Conservation (phyloP, 768 basidiomycete genomes). For the Baorangia bicolor region DNA sequence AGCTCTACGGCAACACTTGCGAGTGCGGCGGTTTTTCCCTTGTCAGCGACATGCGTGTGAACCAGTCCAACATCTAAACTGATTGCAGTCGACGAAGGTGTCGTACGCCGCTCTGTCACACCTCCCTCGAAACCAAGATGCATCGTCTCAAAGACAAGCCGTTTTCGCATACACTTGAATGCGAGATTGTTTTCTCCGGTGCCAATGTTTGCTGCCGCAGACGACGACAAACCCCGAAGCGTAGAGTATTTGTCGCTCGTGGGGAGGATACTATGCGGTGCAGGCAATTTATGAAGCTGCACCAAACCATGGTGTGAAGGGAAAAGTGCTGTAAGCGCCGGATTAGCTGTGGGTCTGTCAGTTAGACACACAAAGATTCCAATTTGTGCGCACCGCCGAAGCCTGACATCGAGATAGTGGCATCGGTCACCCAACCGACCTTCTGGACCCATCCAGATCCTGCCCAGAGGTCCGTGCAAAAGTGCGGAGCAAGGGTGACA, state of each 20-base stretch:
- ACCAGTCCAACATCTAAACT: slow-evolving; percentile 16
- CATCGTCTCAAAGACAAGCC: slow-evolving; percentile 87
- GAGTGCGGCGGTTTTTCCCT: slow-evolving; percentile 17
- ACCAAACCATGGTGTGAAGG: slow-evolving; percentile 87
- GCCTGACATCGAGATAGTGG: slow-evolving; percentile 66
- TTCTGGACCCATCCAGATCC: slow-evolving; percentile 74
- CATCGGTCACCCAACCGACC: slow-evolving; percentile 78
- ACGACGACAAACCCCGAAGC: slow-evolving; percentile 73
- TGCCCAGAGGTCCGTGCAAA: slow-evolving; percentile 57
- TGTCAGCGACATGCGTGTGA: slow-evolving; percentile 19
- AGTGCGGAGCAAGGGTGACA: slow-evolving; percentile 62
- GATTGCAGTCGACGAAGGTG: slow-evolving; percentile 37
- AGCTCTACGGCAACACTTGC: slow-evolving; percentile 46
- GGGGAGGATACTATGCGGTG: slow-evolving; percentile 68
- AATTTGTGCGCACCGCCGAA: slow-evolving; percentile 64
- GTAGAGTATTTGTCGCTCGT: slow-evolving; percentile 82
- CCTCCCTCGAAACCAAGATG: slow-evolving; percentile 89
- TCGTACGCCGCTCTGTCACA: slow-evolving; percentile 71
- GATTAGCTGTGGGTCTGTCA: slow-evolving; percentile 54
- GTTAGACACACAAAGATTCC: neutral
- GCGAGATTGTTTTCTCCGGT: slow-evolving; percentile 96
- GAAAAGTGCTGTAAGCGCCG: slow-evolving; percentile 70
- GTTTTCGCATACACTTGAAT: slow-evolving; percentile 87
- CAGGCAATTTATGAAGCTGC: slow-evolving; percentile 72
- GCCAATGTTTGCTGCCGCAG: slow-evolving; percentile 49